Evolutionary conservation across 805 yeast genomes (phyloP), one percentile per base, ranked within the genome.

Genomic region (Sugiyamaella lignohabitans): DNA sequence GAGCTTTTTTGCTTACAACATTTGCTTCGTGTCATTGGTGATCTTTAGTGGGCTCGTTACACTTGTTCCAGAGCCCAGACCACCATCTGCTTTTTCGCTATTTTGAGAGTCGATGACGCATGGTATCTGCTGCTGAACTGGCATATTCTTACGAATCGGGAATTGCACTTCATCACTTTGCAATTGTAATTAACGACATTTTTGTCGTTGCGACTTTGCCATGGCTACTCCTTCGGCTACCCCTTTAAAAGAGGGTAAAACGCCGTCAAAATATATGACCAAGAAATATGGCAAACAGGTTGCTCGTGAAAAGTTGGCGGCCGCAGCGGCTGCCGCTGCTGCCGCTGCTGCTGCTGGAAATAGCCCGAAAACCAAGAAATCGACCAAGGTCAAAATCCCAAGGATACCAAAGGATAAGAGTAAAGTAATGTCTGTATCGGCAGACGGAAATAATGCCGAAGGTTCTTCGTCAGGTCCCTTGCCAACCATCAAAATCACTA

Each of bases 251-350:
- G 32, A 27, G 32, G 32, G 32, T 27, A 27, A 27, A 27, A 14
- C 32, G 8, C 32, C 32, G 14, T 27, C 32, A 27, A 27, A 27
- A 27, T 27, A 27, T 27, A 40, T 24, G 18, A 32, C 23, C 34
- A 40, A 40, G 23, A 40, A 40, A 29, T 27, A 27, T 22, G 43
- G 43, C 20, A 32, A 27, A 22, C 29, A 10, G 11, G 5, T 23
- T 27, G 35, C 43, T 40, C 11, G 41, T 21, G 41, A 11, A 19
- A n/a, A 17, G 11, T n/a, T 21, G 24, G 27, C n/a, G 21, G 19
- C 32, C 14, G 11, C 8, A 27, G 11, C 8, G 14, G 32, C 32
- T 8, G 32, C 32, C 8, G 32, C 32, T 8, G 32, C 32, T 27
- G 32, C 32, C 14, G 32, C 32, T 27, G 32, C 32, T 8, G 32